A percentile compares a stretch with the other conserved stretches of the same genome.
Conservation (phyloP, 257 asterid species). For the Fraxinus excelsior region DNA sequence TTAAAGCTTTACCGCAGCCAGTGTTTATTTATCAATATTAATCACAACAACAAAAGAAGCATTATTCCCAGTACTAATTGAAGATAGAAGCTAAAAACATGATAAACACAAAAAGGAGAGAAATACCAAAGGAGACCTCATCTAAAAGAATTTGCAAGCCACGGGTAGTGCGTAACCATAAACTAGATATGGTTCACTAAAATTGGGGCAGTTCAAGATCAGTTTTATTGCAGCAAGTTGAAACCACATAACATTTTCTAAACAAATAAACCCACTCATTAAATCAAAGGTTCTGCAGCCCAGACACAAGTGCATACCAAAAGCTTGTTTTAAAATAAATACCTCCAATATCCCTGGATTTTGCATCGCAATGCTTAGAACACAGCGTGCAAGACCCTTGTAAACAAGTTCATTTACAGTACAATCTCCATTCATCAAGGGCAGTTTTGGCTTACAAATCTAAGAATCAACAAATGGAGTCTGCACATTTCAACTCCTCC, state of each 20-base stretch:
- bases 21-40: too few relatives aligned
- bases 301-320: constrained; percentile 3
- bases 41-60: too few relatives aligned
- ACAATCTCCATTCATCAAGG: constrained; percentile 94
- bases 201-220: constrained; percentile 6
- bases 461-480: constrained; percentile 38
- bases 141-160: constrained; percentile 5
- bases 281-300: constrained; percentile 7
- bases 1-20: background rate
- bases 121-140: background rate
- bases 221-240: constrained; percentile 1
- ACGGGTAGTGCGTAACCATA: constrained; percentile 6
- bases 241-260: constrained; percentile 2
- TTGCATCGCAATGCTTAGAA: constrained; percentile 81
- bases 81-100: background rate
- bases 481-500: constrained; percentile 28
- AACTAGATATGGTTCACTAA: background rate
- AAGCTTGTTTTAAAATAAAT: constrained; percentile 17
- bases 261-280: background rate
- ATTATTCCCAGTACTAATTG: background rate
- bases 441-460: constrained; percentile 58
- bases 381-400: constrained; percentile 77
- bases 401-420: constrained; percentile 68
- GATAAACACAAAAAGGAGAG: background rate
- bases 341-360: constrained; percentile 95